phyloP scores from a whole-genome alignment of 2,329 filamentous ascomycete species.

The Aureobasidium sp. region DNA sequence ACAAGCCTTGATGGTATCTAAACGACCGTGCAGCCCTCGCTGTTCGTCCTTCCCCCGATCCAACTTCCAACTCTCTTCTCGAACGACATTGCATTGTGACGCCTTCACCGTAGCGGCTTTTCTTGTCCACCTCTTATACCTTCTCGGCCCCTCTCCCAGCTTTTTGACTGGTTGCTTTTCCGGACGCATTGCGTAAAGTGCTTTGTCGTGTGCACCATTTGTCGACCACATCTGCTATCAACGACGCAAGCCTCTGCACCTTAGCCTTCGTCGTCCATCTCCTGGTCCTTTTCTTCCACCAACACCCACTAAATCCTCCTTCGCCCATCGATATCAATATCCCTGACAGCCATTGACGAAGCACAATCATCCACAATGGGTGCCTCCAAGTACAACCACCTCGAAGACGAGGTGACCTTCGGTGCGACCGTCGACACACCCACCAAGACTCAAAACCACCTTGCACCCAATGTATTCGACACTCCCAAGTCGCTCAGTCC shows the following conservation, averaged over 20 bases:
- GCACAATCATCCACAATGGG: constrained; percentile 11
- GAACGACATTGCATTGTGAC: not conserved
- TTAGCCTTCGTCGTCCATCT: not conserved
- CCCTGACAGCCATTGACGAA: not conserved
- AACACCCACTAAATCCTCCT: not conserved
- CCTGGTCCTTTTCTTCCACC: constrained; percentile 1
- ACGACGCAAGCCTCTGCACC: not conserved
- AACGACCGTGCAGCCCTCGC: constrained; percentile 9
- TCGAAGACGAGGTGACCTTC: constrained; percentile 31
- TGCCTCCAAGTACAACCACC: constrained; percentile 13
- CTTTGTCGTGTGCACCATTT: not conserved
- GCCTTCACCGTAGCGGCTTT: constrained; percentile 9
- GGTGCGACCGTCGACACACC: constrained; percentile 31
- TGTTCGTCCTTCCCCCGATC: not conserved
- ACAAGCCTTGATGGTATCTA: constrained; percentile 1
- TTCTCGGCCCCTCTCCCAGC: not conserved
- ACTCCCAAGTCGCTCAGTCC: constrained; percentile 30
- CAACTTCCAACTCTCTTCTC: constrained; percentile 6
- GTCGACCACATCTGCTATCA: not conserved
- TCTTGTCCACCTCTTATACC: constrained; percentile 11
- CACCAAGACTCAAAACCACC: constrained; percentile 21
- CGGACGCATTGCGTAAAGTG: not conserved
- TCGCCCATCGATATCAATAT: constrained; percentile 9
- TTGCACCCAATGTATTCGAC: constrained; percentile 25
- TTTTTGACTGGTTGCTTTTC: not conserved